phyloP scores from a whole-genome alignment of 2,329 filamentous ascomycete genomes.

The Colletotrichum cordylinicola region DNA sequence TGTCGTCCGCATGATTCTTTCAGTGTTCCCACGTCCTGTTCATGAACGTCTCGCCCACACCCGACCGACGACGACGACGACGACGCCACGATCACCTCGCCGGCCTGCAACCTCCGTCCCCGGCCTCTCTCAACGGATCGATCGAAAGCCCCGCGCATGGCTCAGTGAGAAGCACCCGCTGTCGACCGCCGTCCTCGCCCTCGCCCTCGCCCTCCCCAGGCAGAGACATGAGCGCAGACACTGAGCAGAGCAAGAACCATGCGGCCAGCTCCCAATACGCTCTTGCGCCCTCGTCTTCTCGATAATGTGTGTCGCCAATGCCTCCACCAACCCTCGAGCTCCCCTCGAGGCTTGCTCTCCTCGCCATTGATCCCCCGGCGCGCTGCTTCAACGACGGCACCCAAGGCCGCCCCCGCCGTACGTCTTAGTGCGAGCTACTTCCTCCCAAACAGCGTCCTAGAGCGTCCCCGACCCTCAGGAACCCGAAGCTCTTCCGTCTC shows the following conservation, averaged over 20 bases:
- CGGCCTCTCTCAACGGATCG: not conserved
- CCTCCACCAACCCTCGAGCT: not conserved
- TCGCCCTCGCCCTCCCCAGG: not conserved
- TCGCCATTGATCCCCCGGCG: not conserved
- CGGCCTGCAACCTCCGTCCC: not conserved
- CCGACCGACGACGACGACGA: not conserved
- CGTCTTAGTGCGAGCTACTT: conserved; percentile 24
- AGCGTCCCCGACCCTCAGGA: not conserved
- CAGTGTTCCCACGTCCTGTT: not conserved
- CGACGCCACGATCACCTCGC: not conserved
- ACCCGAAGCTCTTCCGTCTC: conserved; percentile 12
- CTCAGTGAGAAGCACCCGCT: not conserved
- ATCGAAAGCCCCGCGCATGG: not conserved
- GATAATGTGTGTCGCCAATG: conserved; percentile 21
- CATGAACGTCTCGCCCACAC: not conserved
- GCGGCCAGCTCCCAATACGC: conserved; percentile 19
- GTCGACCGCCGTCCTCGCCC: not conserved
- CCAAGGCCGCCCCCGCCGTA: conserved; percentile 14
- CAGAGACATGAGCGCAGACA: conserved; percentile 20
- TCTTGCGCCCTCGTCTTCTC: conserved; percentile 16
- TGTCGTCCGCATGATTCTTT: not conserved
- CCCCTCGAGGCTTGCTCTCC: not conserved
- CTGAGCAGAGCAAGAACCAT: conserved; percentile 19
- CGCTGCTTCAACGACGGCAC: conserved; percentile 7
- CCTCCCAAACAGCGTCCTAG: conserved; percentile 20